phyloP scores from a whole-genome alignment of 352 stramenopile genomes.

The Lagenidium giganteum region DNA sequence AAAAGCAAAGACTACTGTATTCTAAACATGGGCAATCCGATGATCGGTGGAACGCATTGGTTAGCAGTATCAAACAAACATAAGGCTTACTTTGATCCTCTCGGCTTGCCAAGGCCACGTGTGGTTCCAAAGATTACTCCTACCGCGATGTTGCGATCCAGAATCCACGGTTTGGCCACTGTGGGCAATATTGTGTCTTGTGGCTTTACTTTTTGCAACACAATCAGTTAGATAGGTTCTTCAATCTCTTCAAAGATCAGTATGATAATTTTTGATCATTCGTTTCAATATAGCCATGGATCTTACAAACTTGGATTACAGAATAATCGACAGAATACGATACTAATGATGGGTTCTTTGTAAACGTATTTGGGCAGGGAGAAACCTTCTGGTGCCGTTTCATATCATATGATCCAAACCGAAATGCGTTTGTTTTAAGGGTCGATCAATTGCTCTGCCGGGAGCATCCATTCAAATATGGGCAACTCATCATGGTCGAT shows the following conservation, averaged over 20 bases:
- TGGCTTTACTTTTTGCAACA: slow-evolving; percentile 17
- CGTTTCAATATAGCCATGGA: slow-evolving; percentile 11
- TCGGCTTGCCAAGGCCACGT: slow-evolving; percentile 5
- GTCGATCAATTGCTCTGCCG: slow-evolving; percentile 10
- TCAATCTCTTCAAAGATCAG: slow-evolving; percentile 15
- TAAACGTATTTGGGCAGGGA: slow-evolving; percentile 9
- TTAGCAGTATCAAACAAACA: slow-evolving; percentile 12
- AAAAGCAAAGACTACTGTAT: slow-evolving; percentile 12
- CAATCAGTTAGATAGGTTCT: slow-evolving; percentile 8
- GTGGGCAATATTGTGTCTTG: slow-evolving; percentile 10
- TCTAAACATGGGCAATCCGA: slow-evolving; percentile 6
- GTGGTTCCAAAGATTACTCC: slow-evolving; percentile 5
- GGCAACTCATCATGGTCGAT: slow-evolving; percentile 11
- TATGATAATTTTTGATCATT: slow-evolving; percentile 14
- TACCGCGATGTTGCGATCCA: slow-evolving; percentile 11
- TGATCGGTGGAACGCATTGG: slow-evolving; percentile 10
- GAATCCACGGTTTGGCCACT: slow-evolving; percentile 12
- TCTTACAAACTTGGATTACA: slow-evolving; percentile 12
- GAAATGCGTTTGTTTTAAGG: slow-evolving; percentile 9
- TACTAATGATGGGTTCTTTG: slow-evolving; percentile 11
- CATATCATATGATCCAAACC: slow-evolving; percentile 11
- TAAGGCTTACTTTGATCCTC: slow-evolving; percentile 13
- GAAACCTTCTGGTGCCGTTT: slow-evolving; percentile 11
- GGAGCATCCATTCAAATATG: slow-evolving; percentile 12
- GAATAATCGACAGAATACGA: slow-evolving; percentile 10